Evolutionary conservation across 768 basidiomycete genomes (phyloP), one percentile per base, ranked within the genome.

Genomic region (Gymnopilus junonius): DNA sequence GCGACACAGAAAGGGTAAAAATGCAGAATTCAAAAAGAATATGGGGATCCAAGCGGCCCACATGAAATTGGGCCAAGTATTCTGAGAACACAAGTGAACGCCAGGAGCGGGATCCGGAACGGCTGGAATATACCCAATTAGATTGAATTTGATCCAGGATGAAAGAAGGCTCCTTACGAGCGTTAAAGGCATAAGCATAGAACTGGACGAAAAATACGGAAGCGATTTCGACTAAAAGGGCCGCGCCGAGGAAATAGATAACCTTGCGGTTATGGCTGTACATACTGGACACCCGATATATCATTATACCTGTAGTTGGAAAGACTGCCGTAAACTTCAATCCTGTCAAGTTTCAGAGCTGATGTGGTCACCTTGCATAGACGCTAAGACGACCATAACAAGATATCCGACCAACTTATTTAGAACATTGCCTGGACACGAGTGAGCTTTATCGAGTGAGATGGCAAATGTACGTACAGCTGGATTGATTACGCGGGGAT

Each of bases 271-370:
- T 59, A 43, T 66, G 61, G 35, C 53, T 37, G 32, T 66, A 66
- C 61, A 66, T 66, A 34, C 65, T 59, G 21, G 65, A 66, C 14
- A 66, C 54, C 7, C 65, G 57, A 32, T 39, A 66, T n/a, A 66
- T 43, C 65, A 63, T 66, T 15, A 62, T 62, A 3, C 65, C 65
- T 66, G 17, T 7, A 21, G 32, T 4, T 15, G 34, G 14, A 51
- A 34, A 20, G 12, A 50, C 12, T 51, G 20, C 32, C 1, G 40
- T n/a, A n/a, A n/a, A n/a, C n/a, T n/a, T n/a, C n/a, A n/a, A n/a
- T n/a, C n/a, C 17, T 51, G 27, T 51, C 48, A 32, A 8, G 20
- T 32, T 51, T 6, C 14, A 29, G 29, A 31, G 6, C 14, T 3
- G 32, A 17, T 23, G 23, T 20, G 39, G 10, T 5, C 37, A 62